A percentile compares a stretch with the other conserved stretches of the same genome.
phyloP scores from a whole-genome alignment of 2,329 filamentous ascomycete genomes.

The Venturia aucupariae region DNA sequence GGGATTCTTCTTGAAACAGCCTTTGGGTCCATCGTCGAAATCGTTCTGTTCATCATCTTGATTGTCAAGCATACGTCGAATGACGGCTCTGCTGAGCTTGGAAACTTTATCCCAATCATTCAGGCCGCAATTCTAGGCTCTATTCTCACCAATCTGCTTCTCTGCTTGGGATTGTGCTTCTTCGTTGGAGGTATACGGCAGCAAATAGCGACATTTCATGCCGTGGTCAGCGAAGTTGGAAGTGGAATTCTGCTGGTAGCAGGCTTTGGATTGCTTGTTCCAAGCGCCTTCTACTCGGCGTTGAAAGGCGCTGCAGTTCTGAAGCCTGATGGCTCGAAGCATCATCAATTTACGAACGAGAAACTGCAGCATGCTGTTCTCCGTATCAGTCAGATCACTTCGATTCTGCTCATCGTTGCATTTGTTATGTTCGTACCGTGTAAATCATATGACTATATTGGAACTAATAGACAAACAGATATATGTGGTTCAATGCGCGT shows the following conservation, averaged over 20 bases:
- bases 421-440: conserved; percentile 22
- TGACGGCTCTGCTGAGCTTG: conserved; percentile 9
- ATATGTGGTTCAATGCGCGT: conserved; percentile 62
- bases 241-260: conserved; percentile 68
- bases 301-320: conserved; percentile 9
- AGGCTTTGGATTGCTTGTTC: conserved; percentile 37
- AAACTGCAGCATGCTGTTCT: conserved; percentile 27
- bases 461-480: conserved; percentile 19
- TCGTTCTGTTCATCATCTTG: conserved; percentile 10
- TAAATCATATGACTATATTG: too few relatives aligned
- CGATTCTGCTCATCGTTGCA: conserved; percentile 27
- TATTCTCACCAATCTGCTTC: conserved; percentile 68
- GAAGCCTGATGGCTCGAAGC: neutral
- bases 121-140: conserved; percentile 76
- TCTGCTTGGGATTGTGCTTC: conserved; percentile 78
- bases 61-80: neutral
- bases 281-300: conserved; percentile 14
- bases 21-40: conserved; percentile 64
- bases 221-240: conserved; percentile 69
- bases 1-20: conserved; percentile 46
- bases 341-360: conserved; percentile 23
- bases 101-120: conserved; percentile 45
- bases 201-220: conserved; percentile 62
- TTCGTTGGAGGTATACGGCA: conserved; percentile 63
- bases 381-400: conserved; percentile 28